Evolutionary conservation across 345 rosid genomes (phyloP).

Genomic region (Eucalyptus tenuipes): DNA sequence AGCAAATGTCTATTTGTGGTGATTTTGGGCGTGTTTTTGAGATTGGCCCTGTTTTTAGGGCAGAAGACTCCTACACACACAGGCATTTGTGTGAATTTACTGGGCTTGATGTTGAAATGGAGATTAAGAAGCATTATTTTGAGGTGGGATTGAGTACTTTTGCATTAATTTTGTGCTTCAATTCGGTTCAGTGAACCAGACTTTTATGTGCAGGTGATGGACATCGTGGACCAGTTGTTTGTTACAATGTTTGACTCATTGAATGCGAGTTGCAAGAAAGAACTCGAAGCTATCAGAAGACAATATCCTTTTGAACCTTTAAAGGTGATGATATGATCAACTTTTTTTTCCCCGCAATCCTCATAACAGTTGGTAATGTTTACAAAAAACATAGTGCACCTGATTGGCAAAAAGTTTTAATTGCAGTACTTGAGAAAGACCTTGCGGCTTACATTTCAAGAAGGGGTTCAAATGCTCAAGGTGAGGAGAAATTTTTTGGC

Average conservation of each 20-base stretch:
- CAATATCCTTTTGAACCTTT: conserved; percentile 78
- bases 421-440: conserved; percentile 70
- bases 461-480: conserved; percentile 87
- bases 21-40: conserved; percentile 68
- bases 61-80: conserved; percentile 83
- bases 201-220: conserved; percentile 51
- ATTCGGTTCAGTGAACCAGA: neutral
- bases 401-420: neutral
- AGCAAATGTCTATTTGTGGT: conserved; percentile 85
- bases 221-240: conserved; percentile 55
- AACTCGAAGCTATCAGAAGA: conserved; percentile 59
- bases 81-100: conserved; percentile 83
- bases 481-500: conserved; percentile 9
- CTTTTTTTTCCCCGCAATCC: neutral
- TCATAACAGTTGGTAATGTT: neutral
- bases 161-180: neutral
- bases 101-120: conserved; percentile 92
- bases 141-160: conserved; percentile 31
- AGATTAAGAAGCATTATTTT: conserved; percentile 56
- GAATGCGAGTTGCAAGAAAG: conserved; percentile 51
- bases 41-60: conserved; percentile 82
- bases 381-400: neutral
- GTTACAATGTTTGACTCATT: conserved; percentile 54
- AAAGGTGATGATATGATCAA: conserved; percentile 33
- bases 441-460: conserved; percentile 57